Evolutionary conservation across 192 early-diverging fungal genomes (phyloP), one percentile per base, ranked within the genome.

Genomic region (Gorgonomyces haynaldii): DNA sequence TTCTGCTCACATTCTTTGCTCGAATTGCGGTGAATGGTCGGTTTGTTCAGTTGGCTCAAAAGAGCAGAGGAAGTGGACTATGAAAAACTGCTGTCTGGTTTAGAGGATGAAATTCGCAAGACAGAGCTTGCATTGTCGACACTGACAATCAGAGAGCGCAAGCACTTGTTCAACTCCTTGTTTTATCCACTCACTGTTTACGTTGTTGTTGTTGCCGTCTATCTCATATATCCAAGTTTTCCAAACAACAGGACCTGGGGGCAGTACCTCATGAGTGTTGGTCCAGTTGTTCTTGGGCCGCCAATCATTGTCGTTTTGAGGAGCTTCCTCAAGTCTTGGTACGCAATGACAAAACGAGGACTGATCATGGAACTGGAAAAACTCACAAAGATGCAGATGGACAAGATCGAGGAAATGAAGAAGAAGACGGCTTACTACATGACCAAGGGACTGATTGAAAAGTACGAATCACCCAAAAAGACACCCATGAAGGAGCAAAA

Each of bases 321-420:
- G 15, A 19, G 36, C 15, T 16, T 15, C 37, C 3, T 12, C 53
- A 6, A 21, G 1, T 29, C 4, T 21, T 21, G 3, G 5, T 30
- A 13, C 12, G n/a, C 20, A 26, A 51, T 19, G 25, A 20, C 7
- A 10, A 22, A n/a, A 8, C 39, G 15, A 37, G 9, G 23, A 3
- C 52, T 54, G 61, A 35, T 21, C 32, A 50, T 5, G 16, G 42
- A 4, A 21, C n/a, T 60, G 41, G 58, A 57, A 30, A 37, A 37
- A 19, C 50, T 80, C 34, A 58, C 44, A 15, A 39, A 43, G 19
- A 57, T 61, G n/a, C 64, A 64, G 29, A 59, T 84, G 45, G 71
- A 83, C 48, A 84, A 81, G 49, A 61, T 96, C 12, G 90, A 97
- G 46, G 93, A 91, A 59, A 69, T 97, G 45, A 97, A 97, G 66